These are phyloP conservation scores for Chionographis japonica DNA, from an alignment of 106 monocot genomes.

Conservation along the genomic window DNA sequence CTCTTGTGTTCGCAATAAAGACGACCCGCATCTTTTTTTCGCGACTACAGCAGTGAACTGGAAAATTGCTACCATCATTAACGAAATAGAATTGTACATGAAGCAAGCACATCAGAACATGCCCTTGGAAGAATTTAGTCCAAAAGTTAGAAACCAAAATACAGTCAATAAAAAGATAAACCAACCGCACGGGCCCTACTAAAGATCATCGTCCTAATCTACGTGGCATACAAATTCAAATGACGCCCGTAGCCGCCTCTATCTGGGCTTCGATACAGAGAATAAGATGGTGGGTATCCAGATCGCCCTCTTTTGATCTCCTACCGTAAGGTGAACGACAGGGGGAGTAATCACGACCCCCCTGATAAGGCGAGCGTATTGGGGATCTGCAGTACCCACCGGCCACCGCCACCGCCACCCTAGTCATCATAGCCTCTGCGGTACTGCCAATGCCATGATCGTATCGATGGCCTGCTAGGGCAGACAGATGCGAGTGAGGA, in stretches of 20 bases:
- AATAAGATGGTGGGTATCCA: conserved; percentile 42
- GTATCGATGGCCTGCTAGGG: conserved; percentile 22
- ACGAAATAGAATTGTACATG: too few relatives aligned
- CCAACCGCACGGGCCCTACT: not conserved
- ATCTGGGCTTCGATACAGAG: conserved; percentile 61
- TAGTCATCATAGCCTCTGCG: conserved; percentile 32
- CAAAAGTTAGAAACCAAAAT: too few relatives aligned
- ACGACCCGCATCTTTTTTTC: too few relatives aligned
- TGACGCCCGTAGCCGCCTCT: conserved; percentile 46
- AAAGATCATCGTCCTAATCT: not conserved
- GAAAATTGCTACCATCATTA: too few relatives aligned
- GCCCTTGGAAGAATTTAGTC: too few relatives aligned
- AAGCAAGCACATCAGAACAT: too few relatives aligned
- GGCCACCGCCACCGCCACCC: conserved; percentile 47
- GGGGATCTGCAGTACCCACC: conserved; percentile 55
- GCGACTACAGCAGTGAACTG: too few relatives aligned
- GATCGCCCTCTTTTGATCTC: conserved; percentile 58
- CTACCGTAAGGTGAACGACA: conserved; percentile 49
- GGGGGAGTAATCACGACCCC: conserved; percentile 53
- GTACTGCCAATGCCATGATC: conserved; percentile 36
- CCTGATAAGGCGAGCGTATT: conserved; percentile 48
- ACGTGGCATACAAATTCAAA: conserved; percentile 41
- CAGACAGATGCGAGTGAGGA: too few relatives aligned
- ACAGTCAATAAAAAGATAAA: too few relatives aligned
- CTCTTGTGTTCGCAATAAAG: too few relatives aligned